Percentiles rank a stretch among this genome's conserved stretches.
phyloP scores from a whole-genome alignment of 148 eudicot genomes.

The Nepenthes mirabilis region DNA sequence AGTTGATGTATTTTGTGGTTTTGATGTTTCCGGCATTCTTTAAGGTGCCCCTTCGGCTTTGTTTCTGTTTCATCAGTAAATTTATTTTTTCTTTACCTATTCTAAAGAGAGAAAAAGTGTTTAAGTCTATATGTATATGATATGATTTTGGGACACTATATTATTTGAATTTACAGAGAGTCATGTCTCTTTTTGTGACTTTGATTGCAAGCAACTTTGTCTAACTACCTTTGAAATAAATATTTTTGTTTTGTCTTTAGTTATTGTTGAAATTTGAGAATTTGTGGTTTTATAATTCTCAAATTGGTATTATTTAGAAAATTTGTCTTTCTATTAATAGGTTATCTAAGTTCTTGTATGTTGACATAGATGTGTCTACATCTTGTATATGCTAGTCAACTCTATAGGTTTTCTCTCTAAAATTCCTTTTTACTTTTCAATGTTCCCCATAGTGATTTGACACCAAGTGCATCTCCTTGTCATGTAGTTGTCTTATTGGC shows the following conservation, averaged over 20 bases:
- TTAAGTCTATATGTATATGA: too few species aligned
- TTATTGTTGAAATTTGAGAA: background rate
- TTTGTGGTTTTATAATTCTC: slow-evolving; percentile 1
- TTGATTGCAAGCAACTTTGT: background rate
- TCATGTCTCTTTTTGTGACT: background rate
- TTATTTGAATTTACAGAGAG: background rate
- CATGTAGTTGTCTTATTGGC: background rate
- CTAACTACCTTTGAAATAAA: too few species aligned
- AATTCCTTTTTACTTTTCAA: background rate
- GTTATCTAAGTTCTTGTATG: slow-evolving; percentile 20
- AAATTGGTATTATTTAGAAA: slow-evolving; percentile 7
- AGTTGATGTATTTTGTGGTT: too few species aligned
- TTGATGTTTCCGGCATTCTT: too few species aligned
- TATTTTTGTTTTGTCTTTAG: too few species aligned
- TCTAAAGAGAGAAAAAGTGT: too few species aligned
- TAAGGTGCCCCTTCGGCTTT: too few species aligned
- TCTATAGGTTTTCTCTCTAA: slow-evolving; percentile 1
- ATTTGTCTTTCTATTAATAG: slow-evolving; percentile 14
- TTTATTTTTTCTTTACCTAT: too few species aligned
- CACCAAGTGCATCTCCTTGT: background rate
- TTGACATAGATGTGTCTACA: slow-evolving; percentile 13
- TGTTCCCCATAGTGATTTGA: background rate
- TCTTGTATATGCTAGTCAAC: slow-evolving; percentile 15
- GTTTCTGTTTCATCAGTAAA: too few species aligned
- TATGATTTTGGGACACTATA: too few species aligned